phyloP scores from a whole-genome alignment of 2,329 filamentous ascomycete species.

The Xylariales sp. region DNA sequence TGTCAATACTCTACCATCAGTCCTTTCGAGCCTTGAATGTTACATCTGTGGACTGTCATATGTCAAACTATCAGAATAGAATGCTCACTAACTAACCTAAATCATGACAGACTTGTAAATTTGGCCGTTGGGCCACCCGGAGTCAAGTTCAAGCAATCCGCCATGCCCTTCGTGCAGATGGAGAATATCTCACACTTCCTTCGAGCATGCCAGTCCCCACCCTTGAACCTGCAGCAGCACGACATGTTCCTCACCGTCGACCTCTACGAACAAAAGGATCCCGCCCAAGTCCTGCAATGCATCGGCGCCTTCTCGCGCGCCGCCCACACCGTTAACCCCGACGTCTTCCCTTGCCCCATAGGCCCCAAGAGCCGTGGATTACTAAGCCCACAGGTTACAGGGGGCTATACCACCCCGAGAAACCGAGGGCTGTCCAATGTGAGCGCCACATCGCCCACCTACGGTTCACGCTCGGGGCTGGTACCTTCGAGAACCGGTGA shows the following conservation, averaged over 20 bases:
- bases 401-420: constrained; percentile 65
- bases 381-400: constrained; percentile 75
- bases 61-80: constrained; percentile 17
- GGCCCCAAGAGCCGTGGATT: constrained; percentile 74
- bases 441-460: constrained; percentile 68
- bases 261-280: constrained; percentile 94
- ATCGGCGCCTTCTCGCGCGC: constrained; percentile 90
- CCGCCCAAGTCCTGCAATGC: constrained; percentile 94
- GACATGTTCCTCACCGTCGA: constrained; percentile 98
- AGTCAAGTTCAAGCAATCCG: constrained; percentile 88
- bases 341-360: constrained; percentile 78
- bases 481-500: constrained; percentile 64
- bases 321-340: constrained; percentile 79
- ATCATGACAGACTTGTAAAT: constrained; percentile 77
- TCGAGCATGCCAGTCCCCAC: constrained; percentile 83
- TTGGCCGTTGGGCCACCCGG: constrained; percentile 79
- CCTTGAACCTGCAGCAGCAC: constrained; percentile 89
- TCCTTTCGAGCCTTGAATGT: background rate
- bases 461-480: constrained; percentile 57
- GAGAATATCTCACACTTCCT: constrained; percentile 99
- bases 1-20: no score
- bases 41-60: background rate
- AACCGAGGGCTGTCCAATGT: constrained; percentile 64
- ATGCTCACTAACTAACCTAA: constrained; percentile 21
- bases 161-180: constrained; percentile 99